Percentiles rank a stretch among this genome's conserved stretches.
Conservation (phyloP, 2,329 filamentous ascomycete species). For the Exserohilum rostratum region DNA sequence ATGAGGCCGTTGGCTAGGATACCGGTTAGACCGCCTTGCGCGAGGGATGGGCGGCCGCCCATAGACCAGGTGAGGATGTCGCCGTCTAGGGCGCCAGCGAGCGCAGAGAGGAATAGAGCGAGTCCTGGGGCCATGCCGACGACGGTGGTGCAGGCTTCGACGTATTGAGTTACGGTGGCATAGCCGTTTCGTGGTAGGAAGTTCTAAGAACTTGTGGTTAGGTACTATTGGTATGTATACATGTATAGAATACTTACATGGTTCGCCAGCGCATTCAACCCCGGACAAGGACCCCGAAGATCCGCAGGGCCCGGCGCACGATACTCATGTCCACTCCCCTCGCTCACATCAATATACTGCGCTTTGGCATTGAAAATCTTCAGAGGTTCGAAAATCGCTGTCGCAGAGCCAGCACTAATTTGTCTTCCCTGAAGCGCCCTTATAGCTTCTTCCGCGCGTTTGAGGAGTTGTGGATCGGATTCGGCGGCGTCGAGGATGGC, state of each 20-base stretch:
- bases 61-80: constrained; percentile 30
- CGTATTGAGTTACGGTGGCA: constrained; percentile 28
- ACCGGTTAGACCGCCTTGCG: constrained; percentile 25
- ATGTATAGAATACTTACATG: constrained; percentile 28
- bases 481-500: constrained; percentile 31
- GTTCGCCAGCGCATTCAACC: constrained; percentile 34
- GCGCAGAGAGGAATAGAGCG: constrained; percentile 22
- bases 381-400: constrained; percentile 27
- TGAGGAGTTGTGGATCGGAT: constrained; percentile 20
- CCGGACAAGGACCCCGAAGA: constrained; percentile 33
- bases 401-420: constrained; percentile 26
- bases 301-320: constrained; percentile 30
- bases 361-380: constrained; percentile 27
- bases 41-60: constrained; percentile 28
- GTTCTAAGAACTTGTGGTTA: constrained; percentile 1
- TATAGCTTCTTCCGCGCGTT: constrained; percentile 23
- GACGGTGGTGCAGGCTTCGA: constrained; percentile 26
- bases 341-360: constrained; percentile 26
- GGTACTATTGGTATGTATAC: no score
- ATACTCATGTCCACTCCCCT: constrained; percentile 31
- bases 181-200: constrained; percentile 32
- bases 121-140: constrained; percentile 29
- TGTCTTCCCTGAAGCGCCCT: constrained; percentile 21
- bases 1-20: constrained; percentile 25
- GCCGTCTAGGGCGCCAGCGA: constrained; percentile 27